Conservation (phyloP, 345 rosid genomes). For the Populus tremula region DNA sequence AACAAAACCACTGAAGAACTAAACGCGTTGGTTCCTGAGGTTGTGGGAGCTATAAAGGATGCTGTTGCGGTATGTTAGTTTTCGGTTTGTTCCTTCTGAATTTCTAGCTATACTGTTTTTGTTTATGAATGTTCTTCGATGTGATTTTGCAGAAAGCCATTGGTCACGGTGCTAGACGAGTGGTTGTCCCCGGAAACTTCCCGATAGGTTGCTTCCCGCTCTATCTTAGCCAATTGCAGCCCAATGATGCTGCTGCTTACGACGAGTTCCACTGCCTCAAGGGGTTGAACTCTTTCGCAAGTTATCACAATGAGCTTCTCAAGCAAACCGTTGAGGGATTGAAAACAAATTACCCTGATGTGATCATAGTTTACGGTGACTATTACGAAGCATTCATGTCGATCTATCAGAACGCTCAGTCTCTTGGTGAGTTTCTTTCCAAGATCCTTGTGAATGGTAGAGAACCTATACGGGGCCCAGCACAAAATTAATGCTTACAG, state of each 20-base stretch:
- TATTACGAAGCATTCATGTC: neutral
- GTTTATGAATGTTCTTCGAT: neutral
- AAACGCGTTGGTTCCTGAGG: neutral
- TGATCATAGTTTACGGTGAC: neutral
- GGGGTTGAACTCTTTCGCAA: neutral
- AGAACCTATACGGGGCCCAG: no score
- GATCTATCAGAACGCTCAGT: neutral
- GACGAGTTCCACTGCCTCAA: neutral
- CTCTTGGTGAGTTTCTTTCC: conserved; percentile 5
- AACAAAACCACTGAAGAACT: neutral
- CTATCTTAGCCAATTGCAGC: neutral
- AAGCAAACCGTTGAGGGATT: neutral
- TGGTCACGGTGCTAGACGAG: neutral
- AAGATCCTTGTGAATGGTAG: no score
- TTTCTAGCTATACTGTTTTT: neutral
- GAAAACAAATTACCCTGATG: neutral
- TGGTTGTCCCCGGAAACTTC: conserved; percentile 8
- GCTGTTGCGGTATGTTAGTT: neutral
- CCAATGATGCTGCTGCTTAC: neutral
- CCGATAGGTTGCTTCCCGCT: neutral
- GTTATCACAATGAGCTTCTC: neutral
- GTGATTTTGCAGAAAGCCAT: neutral
- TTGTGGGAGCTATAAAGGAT: neutral
- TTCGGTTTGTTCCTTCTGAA: no score
- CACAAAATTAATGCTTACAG: no score